Evolutionary conservation across 164 flowering plant species (phyloP).

Genomic region (Taxillus chinensis): DNA sequence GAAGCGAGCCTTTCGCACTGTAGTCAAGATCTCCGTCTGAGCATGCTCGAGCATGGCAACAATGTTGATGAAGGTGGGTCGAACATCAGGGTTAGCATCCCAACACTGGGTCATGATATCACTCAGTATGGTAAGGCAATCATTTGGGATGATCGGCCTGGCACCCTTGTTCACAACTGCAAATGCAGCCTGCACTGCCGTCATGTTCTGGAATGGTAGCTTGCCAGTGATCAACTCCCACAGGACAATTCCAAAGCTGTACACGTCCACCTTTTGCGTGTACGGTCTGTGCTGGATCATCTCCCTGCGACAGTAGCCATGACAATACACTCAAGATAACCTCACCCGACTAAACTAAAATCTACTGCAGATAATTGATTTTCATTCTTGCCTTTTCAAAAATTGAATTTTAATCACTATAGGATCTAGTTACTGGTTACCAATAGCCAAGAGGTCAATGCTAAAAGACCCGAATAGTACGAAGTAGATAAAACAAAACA

Average conservation of each 20-base stretch:
- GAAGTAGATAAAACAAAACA: too few relatives aligned
- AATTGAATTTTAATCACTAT: too few relatives aligned
- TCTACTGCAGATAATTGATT: too few relatives aligned
- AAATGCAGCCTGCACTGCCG: constrained; percentile 95
- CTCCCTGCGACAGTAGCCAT: constrained; percentile 40
- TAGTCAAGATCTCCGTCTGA: constrained; percentile 66
- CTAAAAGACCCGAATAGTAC: too few relatives aligned
- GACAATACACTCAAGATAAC: too few relatives aligned
- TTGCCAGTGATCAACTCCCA: constrained; percentile 88
- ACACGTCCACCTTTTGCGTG: constrained; percentile 86
- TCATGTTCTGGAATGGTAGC: constrained; percentile 90
- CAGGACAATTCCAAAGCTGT: constrained; percentile 91
- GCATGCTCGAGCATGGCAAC: constrained; percentile 85
- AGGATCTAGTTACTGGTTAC: too few relatives aligned
- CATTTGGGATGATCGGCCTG: constrained; percentile 59
- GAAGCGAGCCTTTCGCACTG: constrained; percentile 85
- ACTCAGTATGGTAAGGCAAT: constrained; percentile 63
- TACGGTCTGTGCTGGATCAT: constrained; percentile 94
- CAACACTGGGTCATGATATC: constrained; percentile 91
- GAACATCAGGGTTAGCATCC: constrained; percentile 77
- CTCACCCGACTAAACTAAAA: too few relatives aligned
- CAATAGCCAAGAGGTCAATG: too few relatives aligned
- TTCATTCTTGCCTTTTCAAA: too few relatives aligned
- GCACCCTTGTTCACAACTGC: constrained; percentile 86
- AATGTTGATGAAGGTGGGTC: constrained; percentile 70